Percentiles rank a stretch among this genome's conserved stretches.
Conservation (phyloP, 805 yeast species). For the Wickerhamomyces hampshirensis region DNA sequence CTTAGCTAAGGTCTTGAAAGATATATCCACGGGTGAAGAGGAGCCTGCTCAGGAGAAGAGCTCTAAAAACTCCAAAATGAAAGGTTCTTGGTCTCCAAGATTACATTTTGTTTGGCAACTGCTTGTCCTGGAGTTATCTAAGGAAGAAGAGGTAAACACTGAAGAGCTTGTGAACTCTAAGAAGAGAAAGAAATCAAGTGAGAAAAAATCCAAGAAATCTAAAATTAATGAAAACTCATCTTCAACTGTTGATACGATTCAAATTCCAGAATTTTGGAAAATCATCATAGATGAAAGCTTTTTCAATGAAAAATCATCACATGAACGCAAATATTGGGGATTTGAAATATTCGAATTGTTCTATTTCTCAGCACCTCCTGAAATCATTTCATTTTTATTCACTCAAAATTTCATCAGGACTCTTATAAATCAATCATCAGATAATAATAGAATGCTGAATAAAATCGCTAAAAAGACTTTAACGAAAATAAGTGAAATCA, state of each 20-base stretch:
- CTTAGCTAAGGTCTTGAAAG: conserved; percentile 61
- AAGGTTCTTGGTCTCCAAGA: conserved; percentile 70
- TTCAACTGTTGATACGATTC: conserved; percentile 22
- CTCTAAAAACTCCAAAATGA: conserved; percentile 37
- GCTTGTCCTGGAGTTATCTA: conserved; percentile 38
- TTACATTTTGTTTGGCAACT: conserved; percentile 74
- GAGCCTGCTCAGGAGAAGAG: conserved; percentile 19
- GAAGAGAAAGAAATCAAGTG: conserved; percentile 36
- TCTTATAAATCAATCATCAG: conserved; percentile 70
- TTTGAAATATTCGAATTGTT: conserved; percentile 62
- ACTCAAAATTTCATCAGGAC: conserved; percentile 67
- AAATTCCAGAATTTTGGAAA: conserved; percentile 71
- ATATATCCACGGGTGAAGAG: conserved; percentile 35
- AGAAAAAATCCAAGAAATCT: conserved; percentile 23
- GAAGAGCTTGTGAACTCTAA: conserved; percentile 27
- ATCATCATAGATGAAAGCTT: conserved; percentile 73
- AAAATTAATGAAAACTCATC: conserved; percentile 19
- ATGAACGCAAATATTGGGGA: conserved; percentile 85
- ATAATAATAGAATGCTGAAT: conserved; percentile 58
- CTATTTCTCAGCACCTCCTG: conserved; percentile 27
- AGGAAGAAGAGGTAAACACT: conserved; percentile 17
- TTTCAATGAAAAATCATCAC: conserved; percentile 71
- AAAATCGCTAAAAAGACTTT: conserved; percentile 58
- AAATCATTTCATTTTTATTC: conserved; percentile 32
- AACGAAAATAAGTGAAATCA: conserved; percentile 35